phyloP scores from a whole-genome alignment of 2,329 filamentous ascomycete genomes.

The Akanthomyces uredinophilus region DNA sequence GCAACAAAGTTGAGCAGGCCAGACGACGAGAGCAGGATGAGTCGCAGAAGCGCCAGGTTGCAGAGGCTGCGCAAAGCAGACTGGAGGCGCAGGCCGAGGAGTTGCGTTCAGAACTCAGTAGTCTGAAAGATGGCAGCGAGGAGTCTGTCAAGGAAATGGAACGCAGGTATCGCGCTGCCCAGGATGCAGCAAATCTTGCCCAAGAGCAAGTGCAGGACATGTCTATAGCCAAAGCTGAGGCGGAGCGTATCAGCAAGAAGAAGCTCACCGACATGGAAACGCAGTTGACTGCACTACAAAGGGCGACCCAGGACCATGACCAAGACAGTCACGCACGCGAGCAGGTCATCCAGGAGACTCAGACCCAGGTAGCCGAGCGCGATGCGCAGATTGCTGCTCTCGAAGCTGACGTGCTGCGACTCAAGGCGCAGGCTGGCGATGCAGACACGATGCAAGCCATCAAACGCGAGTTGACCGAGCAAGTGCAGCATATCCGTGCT shows the following conservation, averaged over 20 bases:
- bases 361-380: slow-evolving; percentile 62
- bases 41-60: slow-evolving; percentile 60
- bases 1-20: slow-evolving; percentile 76
- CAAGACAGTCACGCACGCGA: slow-evolving; percentile 54
- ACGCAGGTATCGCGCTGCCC: slow-evolving; percentile 61
- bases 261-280: slow-evolving; percentile 51
- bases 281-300: slow-evolving; percentile 42
- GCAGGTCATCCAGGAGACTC: slow-evolving; percentile 51
- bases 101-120: slow-evolving; percentile 46
- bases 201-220: slow-evolving; percentile 80
- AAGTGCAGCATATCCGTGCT: slow-evolving; percentile 83
- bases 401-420: slow-evolving; percentile 74
- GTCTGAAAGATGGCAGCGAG: slow-evolving; percentile 44
- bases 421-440: slow-evolving; percentile 85
- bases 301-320: slow-evolving; percentile 52
- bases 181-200: slow-evolving; percentile 67
- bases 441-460: slow-evolving; percentile 80
- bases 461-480: slow-evolving; percentile 81
- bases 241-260: slow-evolving; percentile 56
- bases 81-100: slow-evolving; percentile 45
- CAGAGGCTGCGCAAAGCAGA: slow-evolving; percentile 50
- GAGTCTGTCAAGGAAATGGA: slow-evolving; percentile 61
- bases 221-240: slow-evolving; percentile 59
- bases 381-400: slow-evolving; percentile 68
- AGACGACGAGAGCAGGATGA: slow-evolving; percentile 81